phyloP scores from a whole-genome alignment of 2,329 filamentous ascomycete genomes.

The Septoria petroselini region DNA sequence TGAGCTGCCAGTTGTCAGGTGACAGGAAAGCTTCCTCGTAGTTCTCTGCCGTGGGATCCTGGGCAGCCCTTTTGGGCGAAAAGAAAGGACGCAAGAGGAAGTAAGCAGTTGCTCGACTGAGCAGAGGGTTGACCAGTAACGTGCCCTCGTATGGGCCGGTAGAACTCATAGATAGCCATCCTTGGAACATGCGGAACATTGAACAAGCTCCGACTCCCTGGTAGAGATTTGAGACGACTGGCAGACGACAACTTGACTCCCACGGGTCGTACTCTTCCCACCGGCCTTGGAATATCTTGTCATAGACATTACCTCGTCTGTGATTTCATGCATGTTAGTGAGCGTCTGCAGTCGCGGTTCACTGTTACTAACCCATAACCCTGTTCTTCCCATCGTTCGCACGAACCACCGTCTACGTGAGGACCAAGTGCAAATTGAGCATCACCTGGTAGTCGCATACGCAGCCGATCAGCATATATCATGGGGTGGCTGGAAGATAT shows the following conservation, averaged over 20 bases:
- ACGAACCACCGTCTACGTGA: constrained; percentile 52
- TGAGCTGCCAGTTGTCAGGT: constrained; percentile 60
- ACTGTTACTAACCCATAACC: constrained; percentile 50
- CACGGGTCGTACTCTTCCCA: constrained; percentile 85
- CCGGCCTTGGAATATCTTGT: constrained; percentile 65
- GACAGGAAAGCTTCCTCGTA: constrained; percentile 48
- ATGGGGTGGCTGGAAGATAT: constrained; percentile 48
- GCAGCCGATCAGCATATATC: constrained; percentile 49
- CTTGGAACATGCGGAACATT: constrained; percentile 86
- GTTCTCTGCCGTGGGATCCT: constrained; percentile 37
- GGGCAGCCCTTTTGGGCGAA: constrained; percentile 46
- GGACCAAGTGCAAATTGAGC: constrained; percentile 56
- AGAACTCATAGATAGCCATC: constrained; percentile 78
- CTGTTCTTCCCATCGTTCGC: constrained; percentile 55
- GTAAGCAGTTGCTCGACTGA: constrained; percentile 74
- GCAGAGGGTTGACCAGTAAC: constrained; percentile 73
- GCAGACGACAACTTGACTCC: constrained; percentile 68
- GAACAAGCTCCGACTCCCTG: constrained; percentile 76
- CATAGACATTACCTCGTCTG: constrained; percentile 62
- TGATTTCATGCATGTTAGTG: neutral
- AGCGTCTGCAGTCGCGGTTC: neutral
- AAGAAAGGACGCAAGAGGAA: constrained; percentile 83
- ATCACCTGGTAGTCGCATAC: constrained; percentile 55
- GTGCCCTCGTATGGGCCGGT: constrained; percentile 74
- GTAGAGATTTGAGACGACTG: constrained; percentile 71